A percentile compares a stretch with the other conserved stretches of the same genome.
Evolutionary conservation across 2,329 filamentous ascomycete genomes (phyloP).

Genomic region (Apiospora arundinis): DNA sequence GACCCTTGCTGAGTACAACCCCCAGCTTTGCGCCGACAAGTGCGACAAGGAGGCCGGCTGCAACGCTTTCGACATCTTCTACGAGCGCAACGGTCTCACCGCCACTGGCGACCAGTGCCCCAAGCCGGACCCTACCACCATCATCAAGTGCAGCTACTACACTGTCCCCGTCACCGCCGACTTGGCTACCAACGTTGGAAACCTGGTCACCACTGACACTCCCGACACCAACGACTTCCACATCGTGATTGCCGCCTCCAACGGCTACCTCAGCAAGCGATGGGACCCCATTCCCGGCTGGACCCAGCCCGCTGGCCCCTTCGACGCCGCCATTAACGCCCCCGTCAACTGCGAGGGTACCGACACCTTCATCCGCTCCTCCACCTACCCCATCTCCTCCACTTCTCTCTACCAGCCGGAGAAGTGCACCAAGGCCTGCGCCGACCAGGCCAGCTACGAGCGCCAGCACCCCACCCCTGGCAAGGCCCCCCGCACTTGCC

Average conservation of each 20-base stretch:
- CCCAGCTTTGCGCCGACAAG: constrained; percentile 13
- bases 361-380: constrained; percentile 29
- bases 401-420: constrained; percentile 5
- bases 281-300: background rate
- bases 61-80: constrained; percentile 28
- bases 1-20: constrained; percentile 22
- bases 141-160: constrained; percentile 30
- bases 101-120: constrained; percentile 24
- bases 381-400: constrained; percentile 28
- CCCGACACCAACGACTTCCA: constrained; percentile 21
- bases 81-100: constrained; percentile 25
- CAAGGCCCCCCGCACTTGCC: constrained; percentile 22
- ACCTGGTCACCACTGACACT: background rate
- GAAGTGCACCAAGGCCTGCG: constrained; percentile 31
- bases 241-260: constrained; percentile 27
- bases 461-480: constrained; percentile 23
- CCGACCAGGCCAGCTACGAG: constrained; percentile 27
- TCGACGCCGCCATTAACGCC: constrained; percentile 29
- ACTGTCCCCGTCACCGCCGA: constrained; percentile 11
- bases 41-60: constrained; percentile 24
- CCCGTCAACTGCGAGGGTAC: constrained; percentile 27
- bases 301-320: constrained; percentile 18
- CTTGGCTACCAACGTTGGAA: constrained; percentile 25
- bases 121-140: constrained; percentile 23
- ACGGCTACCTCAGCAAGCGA: constrained; percentile 24